Evolutionary conservation across 345 rosid species (phyloP), one percentile per base, ranked within the genome.

Genomic region (Citrus cavaleriei): DNA sequence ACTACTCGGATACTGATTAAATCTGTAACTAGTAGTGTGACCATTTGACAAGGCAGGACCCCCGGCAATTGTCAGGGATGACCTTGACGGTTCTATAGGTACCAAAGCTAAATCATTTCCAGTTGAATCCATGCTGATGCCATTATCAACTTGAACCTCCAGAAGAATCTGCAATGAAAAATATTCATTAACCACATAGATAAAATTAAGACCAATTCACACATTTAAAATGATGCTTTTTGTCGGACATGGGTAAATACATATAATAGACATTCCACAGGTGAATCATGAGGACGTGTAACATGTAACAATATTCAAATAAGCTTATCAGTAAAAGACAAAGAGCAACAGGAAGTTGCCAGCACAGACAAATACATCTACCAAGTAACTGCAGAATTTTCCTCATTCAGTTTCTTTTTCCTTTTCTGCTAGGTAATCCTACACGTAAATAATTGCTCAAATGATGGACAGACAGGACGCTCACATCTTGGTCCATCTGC

Each of bases 401-500:
- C 24, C 51, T 46, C 51, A 46, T 46, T 49, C 28, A 16, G 8
- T 46, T 70, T 35, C 37, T 24, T 70, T 27, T 46, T 27, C 37
- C 51, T 70, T 46, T 40, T 30, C 55, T 70, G 61, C 62, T 57
- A 22, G 46, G 10, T 7, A 24, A 6, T 25, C 62, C 42, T 37
- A 32, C 30, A 6, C 35, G 25, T 21, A 24, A 42, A 25, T 59
- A 32, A 72, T 57, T 32, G 35, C 40, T 40, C 18, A 54, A 57
- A 70, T 42, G 68, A 38, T n/a, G 49, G 68, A 62, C 32, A 54
- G 65, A 64, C n/a, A 73, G 37, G 60, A 72, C 72, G 81, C 93
- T 82, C 81, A 89, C 99, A 88, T 92, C 85, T 83, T 93, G 98
- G 87, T 93, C 94, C 91, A 86, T 86, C 83, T 89, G 97, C 89